These are phyloP conservation scores for Zoysia matrella DNA, from an alignment of 202 grass and related monocot species.

Conservation along the genomic window DNA sequence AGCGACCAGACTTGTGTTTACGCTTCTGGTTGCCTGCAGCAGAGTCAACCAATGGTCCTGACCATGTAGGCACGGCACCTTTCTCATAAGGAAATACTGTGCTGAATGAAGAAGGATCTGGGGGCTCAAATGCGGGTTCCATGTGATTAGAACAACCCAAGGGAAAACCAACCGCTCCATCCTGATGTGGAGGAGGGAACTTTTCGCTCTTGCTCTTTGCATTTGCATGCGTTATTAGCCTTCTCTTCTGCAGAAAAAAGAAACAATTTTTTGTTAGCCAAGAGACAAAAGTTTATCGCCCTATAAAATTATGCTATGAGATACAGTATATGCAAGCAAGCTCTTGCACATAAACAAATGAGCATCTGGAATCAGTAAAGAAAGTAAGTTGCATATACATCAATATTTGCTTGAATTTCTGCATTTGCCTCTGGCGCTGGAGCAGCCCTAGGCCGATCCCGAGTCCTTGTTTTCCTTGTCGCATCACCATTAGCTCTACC, in stretches of 20 bases:
- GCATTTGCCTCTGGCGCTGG: slow-evolving; percentile 92
- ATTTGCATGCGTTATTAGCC: slow-evolving; percentile 83
- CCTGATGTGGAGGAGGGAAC: slow-evolving; percentile 89
- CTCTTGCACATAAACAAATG: slow-evolving; percentile 20
- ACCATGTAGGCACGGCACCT: slow-evolving; percentile 70
- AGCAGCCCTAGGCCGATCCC: slow-evolving; percentile 74
- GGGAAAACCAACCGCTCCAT: slow-evolving; percentile 74
- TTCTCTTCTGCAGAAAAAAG: slow-evolving; percentile 61
- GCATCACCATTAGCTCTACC: slow-evolving; percentile 77
- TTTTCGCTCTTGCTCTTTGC: slow-evolving; percentile 96
- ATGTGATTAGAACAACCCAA: slow-evolving; percentile 88
- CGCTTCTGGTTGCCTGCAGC: slow-evolving; percentile 65
- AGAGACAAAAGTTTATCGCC: not conserved
- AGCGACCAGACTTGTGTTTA: slow-evolving; percentile 73
- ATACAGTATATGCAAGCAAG: not conserved
- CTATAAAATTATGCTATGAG: slow-evolving; percentile 1
- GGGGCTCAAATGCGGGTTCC: slow-evolving; percentile 70
- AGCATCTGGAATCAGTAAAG: slow-evolving; percentile 9
- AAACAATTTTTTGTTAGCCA: not conserved
- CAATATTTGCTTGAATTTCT: slow-evolving; percentile 82
- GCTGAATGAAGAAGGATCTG: slow-evolving; percentile 82
- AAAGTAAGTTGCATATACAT: slow-evolving; percentile 55
- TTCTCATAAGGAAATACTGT: slow-evolving; percentile 80
- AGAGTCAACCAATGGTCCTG: slow-evolving; percentile 71
- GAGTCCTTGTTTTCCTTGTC: slow-evolving; percentile 73